Base-by-base conservation (phyloP, 805 yeast genomes). In the Metschnikowia noctiluminum region DNA sequence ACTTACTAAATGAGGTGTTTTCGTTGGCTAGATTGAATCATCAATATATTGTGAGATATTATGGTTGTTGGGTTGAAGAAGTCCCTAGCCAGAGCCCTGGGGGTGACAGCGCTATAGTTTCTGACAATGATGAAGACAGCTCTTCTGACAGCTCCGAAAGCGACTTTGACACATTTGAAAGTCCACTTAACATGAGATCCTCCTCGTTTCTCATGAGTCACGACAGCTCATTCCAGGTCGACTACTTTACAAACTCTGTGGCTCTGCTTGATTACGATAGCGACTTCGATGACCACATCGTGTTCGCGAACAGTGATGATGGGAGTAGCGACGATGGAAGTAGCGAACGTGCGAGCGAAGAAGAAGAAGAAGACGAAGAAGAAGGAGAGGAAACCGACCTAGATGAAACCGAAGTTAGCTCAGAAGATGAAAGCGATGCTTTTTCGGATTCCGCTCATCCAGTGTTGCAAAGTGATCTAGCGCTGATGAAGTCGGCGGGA, bases 41-140 rank as follows among this genome's bases (percentile, higher is more conserved):
- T 62, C 97, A 91, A 62, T 92, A 89, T 64, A 97, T 94, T 37
- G 99, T 94, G 3, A 73, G 99, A 48, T 94, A 94, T 66, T 94
- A 88, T 67, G 96, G 97, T 3, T 96, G 97, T 0, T 94, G 99
- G 99, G 79, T 92, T 6, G 97, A 91, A 62, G 95, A 89, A 47
- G 84, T 83, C 28, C 40, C 40, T 7, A 38, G 34, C 11, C 28
- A 28, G 30, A 27, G 15, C 37, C 2, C 42, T 5, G 58, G 62
- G 27, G 56, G 59, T 1, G 50, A 49, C 12, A 61, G 66, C n/a
- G 69, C 61, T 6, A 13, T 53, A 5, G 43, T 41, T 3, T 43
- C 50, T 2, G 56, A 46, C 5, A 42, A 41, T 10, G 47, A 46
- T 6, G 44, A 48, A 7, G 38, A 36, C 11, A 51, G 55, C 35